These are phyloP conservation scores for Moringa oleifera DNA, from an alignment of 345 rosid species.

Conservation along the genomic window DNA sequence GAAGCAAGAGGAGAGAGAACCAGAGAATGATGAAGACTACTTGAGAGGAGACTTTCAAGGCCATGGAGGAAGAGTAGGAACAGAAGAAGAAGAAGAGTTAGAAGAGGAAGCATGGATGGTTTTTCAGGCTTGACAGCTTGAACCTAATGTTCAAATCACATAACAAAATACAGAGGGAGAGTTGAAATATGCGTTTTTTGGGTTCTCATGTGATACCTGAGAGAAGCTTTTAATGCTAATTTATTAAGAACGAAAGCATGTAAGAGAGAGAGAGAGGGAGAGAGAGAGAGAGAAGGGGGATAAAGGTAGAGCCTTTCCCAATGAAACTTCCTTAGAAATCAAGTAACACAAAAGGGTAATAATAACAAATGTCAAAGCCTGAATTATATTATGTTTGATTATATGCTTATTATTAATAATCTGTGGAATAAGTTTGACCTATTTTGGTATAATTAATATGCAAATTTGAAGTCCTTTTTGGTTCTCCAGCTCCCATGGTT, in stretches of 20 bases:
- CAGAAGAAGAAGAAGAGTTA: constrained; percentile 18
- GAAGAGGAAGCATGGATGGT: constrained; percentile 42
- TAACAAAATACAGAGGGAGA: neutral
- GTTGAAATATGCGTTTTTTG: constrained; percentile 17
- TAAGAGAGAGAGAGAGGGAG: constrained; percentile 3
- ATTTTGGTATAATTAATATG: constrained; percentile 7
- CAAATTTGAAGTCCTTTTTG: neutral
- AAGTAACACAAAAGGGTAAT: constrained; percentile 33
- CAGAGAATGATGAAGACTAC: constrained; percentile 37
- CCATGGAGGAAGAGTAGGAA: constrained; percentile 42
- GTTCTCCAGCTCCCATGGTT: constrained; percentile 3
- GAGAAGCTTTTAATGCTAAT: constrained; percentile 26
- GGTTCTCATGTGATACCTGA: constrained; percentile 27
- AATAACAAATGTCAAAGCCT: constrained; percentile 26
- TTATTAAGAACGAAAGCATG: constrained; percentile 15
- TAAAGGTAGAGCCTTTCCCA: constrained; percentile 33
- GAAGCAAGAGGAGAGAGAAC: constrained; percentile 48
- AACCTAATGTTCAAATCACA: constrained; percentile 7
- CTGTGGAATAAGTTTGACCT: constrained; percentile 13
- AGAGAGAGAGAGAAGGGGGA: too few species aligned
- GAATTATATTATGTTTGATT: constrained; percentile 37
- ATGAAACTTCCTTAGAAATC: constrained; percentile 46
- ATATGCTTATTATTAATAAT: constrained; percentile 24
- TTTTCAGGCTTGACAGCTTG: constrained; percentile 9
- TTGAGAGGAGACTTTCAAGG: constrained; percentile 43